These are phyloP conservation scores for Fomes fomentarius DNA, from an alignment of 1,284 basidiomycete genomes.

Conservation along the genomic window DNA sequence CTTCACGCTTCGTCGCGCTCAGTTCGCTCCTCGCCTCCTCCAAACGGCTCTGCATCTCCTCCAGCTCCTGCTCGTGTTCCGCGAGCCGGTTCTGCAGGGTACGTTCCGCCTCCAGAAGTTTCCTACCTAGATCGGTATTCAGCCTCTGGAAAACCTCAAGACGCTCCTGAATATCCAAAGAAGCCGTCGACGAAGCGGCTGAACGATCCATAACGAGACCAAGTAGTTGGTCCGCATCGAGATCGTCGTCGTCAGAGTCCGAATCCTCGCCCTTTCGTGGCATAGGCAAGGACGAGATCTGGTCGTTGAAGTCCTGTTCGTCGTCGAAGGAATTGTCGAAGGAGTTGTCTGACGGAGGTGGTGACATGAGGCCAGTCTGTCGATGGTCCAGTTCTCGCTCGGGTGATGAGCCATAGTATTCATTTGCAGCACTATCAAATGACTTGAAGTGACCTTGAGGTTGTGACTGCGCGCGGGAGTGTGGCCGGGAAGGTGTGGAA, in stretches of 20 bases:
- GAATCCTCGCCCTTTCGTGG: constrained; percentile 36
- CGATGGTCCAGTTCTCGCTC: constrained; percentile 25
- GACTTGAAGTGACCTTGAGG: constrained; percentile 36
- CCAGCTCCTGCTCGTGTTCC: constrained; percentile 78
- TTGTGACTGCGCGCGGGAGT: constrained; percentile 61
- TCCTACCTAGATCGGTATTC: constrained; percentile 74
- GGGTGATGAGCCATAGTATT: constrained; percentile 34
- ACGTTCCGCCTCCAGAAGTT: constrained; percentile 73
- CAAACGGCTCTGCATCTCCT: constrained; percentile 71
- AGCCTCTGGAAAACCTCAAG: constrained; percentile 70
- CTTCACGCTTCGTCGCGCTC: constrained; percentile 77
- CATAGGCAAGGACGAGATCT: constrained; percentile 45
- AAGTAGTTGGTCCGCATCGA: constrained; percentile 55
- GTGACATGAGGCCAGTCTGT: constrained; percentile 32
- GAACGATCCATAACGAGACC: constrained; percentile 64
- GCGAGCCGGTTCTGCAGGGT: constrained; percentile 64
- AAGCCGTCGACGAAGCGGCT: constrained; percentile 58
- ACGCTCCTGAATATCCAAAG: constrained; percentile 66
- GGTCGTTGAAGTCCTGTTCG: constrained; percentile 33
- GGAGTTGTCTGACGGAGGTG: constrained; percentile 38
- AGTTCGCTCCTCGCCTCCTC: constrained; percentile 79
- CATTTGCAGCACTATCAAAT: constrained; percentile 34
- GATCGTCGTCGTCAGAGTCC: constrained; percentile 47
- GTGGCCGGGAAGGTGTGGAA: constrained; percentile 52
- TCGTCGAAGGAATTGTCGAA: constrained; percentile 40